Evolutionary conservation across 768 basidiomycete species (phyloP), one percentile per base, ranked within the genome.

Genomic region (Amyloporia xantha): DNA sequence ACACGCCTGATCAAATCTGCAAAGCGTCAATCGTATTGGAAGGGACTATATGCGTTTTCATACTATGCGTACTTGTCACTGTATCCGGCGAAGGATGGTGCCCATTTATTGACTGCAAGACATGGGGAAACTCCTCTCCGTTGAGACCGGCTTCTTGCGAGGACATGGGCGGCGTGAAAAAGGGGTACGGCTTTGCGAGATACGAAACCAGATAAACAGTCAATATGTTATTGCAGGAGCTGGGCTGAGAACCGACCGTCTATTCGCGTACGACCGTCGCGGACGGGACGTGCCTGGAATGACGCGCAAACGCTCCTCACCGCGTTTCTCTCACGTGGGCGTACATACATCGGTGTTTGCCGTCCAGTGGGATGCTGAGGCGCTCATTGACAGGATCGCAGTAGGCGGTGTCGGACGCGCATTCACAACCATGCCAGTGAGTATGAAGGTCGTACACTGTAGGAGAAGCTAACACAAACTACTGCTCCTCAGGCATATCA

Each of bases 401-500:
- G 30, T 15, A 33, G 15, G 30, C 30, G 30, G 9, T 33, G 30
- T n/a, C 12, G 6, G 35, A 47, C 46, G 21, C 24, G 23, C 26
- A 33, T 26, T 45, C 17, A 41, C 46, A 40, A 55, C 48, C 54
- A 61, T 61, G 59, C 59, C 59, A 21, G 59, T 61, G n/a, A 47
- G 59, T 52, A 1, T n/a, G n/a, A n/a, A n/a, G n/a, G n/a, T n/a
- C n/a, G n/a, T n/a, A n/a, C n/a, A n/a, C n/a, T n/a, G n/a, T n/a
- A n/a, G n/a, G n/a, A 17, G n/a, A n/a, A 2, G 17, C n/a, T 19
- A 17, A 25, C 38, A 24, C 36, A 36, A 26, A 25, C 37, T n/a
- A n/a, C n/a, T n/a, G n/a, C n/a, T n/a, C n/a, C n/a, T 15, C 30
- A 98, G 96, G 95, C 95, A 19, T 99, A 99, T 64, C 95, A 99